Base-by-base conservation (phyloP, 345 rosid species). In the Lagerstroemia speciosa region DNA sequence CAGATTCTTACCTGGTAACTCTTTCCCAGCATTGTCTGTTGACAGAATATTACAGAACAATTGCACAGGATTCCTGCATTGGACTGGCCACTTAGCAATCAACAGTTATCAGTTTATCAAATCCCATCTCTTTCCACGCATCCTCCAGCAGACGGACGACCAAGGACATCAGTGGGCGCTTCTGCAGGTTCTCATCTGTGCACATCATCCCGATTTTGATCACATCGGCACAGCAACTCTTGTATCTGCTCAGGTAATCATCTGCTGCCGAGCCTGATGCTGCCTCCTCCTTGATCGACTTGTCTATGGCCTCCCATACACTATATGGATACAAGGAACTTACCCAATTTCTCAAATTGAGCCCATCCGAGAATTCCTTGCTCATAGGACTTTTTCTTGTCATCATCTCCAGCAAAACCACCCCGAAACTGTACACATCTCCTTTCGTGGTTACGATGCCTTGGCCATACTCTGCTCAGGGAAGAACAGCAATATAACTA, bases 341-440 rank as follows among this genome's bases (percentile, higher is more conserved):
- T n/a, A 43, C 62, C 70, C 62, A 67, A 1, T 67, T 48, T 50
- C 75, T 66, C 6, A 58, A 16, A 45, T 32, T 37, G 8, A 57
- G 34, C 4, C 67, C 67, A 2, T 58, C 70, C 15, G 9, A 27
- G 43, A 75, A 70, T 32, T 45, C 66, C 38, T 45, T 64, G 10
- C 32, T n/a, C 3, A 64, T 75, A 4, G 74, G 78, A 7, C 60
- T 66, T 63, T 66, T 70, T 34, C 67, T 29, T 0, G 52, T 75
- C n/a, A 75, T 36, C 24, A 61, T 31, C 64, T 70, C 77, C 2
- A 74, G 66, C 38, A 66, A 52, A 53, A 75, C 38, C 34, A 75
- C 36, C 16, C 73, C 77, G 30, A 30, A 74, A 50, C 77, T 69
- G 24, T 69, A 66, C 5, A 69, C 58, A 29, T 70, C 78, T 12